Percentiles rank a stretch among this genome's conserved stretches.
Conservation (phyloP, 495 filamentous ascomycete genomes). For the Tuber brumale region DNA sequence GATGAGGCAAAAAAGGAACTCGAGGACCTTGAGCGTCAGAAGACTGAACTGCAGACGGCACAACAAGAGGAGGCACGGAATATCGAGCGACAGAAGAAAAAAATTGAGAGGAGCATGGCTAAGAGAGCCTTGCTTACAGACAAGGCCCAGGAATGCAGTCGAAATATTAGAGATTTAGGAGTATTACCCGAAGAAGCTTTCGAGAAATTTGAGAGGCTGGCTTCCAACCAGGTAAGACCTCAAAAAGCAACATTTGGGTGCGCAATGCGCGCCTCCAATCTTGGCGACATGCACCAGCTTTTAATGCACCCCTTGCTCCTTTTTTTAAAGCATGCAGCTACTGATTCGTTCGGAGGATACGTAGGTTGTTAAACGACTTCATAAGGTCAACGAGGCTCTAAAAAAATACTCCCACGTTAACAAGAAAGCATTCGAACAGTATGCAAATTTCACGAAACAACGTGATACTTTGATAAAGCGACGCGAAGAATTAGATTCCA, state of each 20-base stretch:
- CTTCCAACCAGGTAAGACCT: slow-evolving; percentile 53
- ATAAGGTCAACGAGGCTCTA: slow-evolving; percentile 85
- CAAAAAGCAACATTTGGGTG: slow-evolving; percentile 45
- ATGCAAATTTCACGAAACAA: slow-evolving; percentile 91
- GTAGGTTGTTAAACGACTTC: slow-evolving; percentile 72
- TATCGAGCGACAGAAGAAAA: slow-evolving; percentile 83
- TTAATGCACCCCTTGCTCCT: slow-evolving; percentile 10
- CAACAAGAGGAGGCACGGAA: slow-evolving; percentile 69
- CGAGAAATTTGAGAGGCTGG: slow-evolving; percentile 74
- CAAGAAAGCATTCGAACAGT: slow-evolving; percentile 99
- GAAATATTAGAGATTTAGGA: slow-evolving; percentile 87
- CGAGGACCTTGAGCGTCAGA: slow-evolving; percentile 56
- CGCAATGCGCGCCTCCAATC: slow-evolving; percentile 2
- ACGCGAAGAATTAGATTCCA: slow-evolving; percentile 73
- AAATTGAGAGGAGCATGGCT: slow-evolving; percentile 83
- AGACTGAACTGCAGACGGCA: slow-evolving; percentile 58
- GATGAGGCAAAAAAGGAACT: slow-evolving; percentile 59
- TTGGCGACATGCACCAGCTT: slow-evolving; percentile 17
- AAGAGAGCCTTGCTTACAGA: slow-evolving; percentile 71
- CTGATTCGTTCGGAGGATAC: slow-evolving; percentile 17
- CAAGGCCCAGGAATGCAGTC: slow-evolving; percentile 68
- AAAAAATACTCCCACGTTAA: slow-evolving; percentile 98
- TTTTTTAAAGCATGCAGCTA: slow-evolving; percentile 3
- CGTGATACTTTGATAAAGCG: slow-evolving; percentile 75
- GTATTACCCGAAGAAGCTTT: slow-evolving; percentile 92